Base-by-base conservation (phyloP, 2,329 filamentous ascomycete genomes). In the Cyphellophora europaea region DNA sequence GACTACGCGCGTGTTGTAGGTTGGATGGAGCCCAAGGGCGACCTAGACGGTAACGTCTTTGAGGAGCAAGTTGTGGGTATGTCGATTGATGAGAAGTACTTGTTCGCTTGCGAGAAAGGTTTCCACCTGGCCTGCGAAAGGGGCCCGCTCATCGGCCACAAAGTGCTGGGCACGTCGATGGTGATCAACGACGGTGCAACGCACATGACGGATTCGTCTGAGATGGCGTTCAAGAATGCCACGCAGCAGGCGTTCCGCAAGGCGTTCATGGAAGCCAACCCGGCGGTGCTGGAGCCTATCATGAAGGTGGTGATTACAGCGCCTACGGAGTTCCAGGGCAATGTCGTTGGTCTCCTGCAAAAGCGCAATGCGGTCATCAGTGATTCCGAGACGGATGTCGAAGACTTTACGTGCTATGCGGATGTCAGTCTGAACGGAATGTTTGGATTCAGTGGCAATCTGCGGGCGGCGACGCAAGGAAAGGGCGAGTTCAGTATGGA, bases 401-500 rank as follows among this genome's bases (percentile, higher is more conserved):
- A 98, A 54, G 91, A 98, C 54, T 96, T 98, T 54, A 93, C 85
- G 5, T 73, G 96, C 39, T 77, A 80, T 37, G 88, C 87, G 16
- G 91, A 96, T 64, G 94, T 87, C 67, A 88, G 81, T 57, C 63
- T 98, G 57, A 94, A 96, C 59, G 77, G 81, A 58, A 98, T 98
- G 91, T 98, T 98, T 58, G 91, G 91, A 44, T 96, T 98, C 66
- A 88, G 80, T 53, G 84, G 80, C 27, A 84, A 94, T 62, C 65
- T 98, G 48, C 76, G 91, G 50, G 91, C 91, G 11, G 84, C 88
- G 14, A 96, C 88, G 2, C 91, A 98, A 66, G 91, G 91, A 43
- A 98, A 98, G 72, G 91, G 91, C 53, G 91, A 98, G 67, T 98
- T 95, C 57, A 82, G 75, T 53, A 96, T 98, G 91, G 91, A 98